Evolutionary conservation across 352 stramenopile species (phyloP).

Genomic region (Pythium chondricola): DNA sequence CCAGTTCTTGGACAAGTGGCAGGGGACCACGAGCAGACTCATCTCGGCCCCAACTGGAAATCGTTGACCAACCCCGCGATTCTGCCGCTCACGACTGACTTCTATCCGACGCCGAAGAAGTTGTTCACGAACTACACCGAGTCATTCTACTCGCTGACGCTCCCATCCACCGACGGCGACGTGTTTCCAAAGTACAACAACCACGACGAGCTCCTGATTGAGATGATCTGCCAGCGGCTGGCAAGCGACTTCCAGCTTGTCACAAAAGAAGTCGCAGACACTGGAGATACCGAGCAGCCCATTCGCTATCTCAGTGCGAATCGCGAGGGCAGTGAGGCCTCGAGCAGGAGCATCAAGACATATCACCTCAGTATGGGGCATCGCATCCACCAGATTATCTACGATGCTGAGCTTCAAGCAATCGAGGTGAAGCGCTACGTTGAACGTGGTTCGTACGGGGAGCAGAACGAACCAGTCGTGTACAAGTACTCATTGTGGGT

Average conservation of each 20-base stretch:
- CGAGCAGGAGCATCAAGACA: slow-evolving; percentile 3
- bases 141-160: slow-evolving; percentile 77
- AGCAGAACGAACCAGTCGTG: slow-evolving; percentile 27
- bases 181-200: slow-evolving; percentile 52
- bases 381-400: slow-evolving; percentile 75
- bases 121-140: slow-evolving; percentile 59
- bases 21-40: slow-evolving; percentile 25
- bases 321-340: neutral
- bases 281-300: neutral
- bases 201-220: slow-evolving; percentile 62
- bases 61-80: slow-evolving; percentile 93
- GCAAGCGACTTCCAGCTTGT: slow-evolving; percentile 77
- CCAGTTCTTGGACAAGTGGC: slow-evolving; percentile 35
- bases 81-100: slow-evolving; percentile 87
- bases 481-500: slow-evolving; percentile 78
- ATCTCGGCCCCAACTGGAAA: slow-evolving; percentile 95
- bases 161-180: slow-evolving; percentile 44
- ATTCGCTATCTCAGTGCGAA: neutral
- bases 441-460: slow-evolving; percentile 27
- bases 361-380: slow-evolving; percentile 80
- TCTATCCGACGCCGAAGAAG: slow-evolving; percentile 70
- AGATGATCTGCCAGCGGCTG: slow-evolving; percentile 81
- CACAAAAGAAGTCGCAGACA: slow-evolving; percentile 13
- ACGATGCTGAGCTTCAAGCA: slow-evolving; percentile 60
- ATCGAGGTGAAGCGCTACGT: slow-evolving; percentile 79